phyloP scores from a whole-genome alignment of 306 rosid genomes.

The Begonia peltatifolia region DNA sequence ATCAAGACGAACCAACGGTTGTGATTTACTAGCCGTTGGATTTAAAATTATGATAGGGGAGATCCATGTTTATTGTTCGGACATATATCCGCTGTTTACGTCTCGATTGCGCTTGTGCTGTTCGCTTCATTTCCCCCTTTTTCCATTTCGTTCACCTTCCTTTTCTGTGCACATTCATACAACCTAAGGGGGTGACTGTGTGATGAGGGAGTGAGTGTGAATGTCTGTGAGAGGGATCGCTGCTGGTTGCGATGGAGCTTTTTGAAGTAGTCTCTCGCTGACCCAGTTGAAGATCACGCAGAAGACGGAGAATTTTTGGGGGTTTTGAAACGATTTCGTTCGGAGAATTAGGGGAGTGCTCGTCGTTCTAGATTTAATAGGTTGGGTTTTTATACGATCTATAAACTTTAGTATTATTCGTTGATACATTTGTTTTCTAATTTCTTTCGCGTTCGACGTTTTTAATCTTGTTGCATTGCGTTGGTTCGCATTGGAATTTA shows the following conservation, averaged over 20 bases:
- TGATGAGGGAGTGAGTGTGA: conserved; percentile 1
- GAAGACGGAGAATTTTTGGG: background rate
- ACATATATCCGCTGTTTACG: conserved; percentile 33
- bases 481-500: conserved; percentile 2
- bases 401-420: conserved; percentile 7
- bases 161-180: background rate
- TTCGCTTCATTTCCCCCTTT: conserved; percentile 2
- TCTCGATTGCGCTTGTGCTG: conserved; percentile 12
- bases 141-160: background rate
- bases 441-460: conserved; percentile 1
- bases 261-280: conserved; percentile 19
- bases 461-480: conserved; percentile 3
- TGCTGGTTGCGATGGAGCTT: conserved; percentile 16
- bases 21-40: conserved; percentile 29
- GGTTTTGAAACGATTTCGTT: conserved; percentile 10
- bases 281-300: conserved; percentile 3
- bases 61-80: conserved; percentile 9
- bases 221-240: conserved; percentile 16
- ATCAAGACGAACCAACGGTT: conserved; percentile 19
- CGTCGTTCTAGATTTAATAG: conserved; percentile 1
- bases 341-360: conserved; percentile 2
- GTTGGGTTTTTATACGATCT: conserved; percentile 2
- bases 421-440: conserved; percentile 3
- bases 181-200: background rate
- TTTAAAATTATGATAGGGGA: conserved; percentile 13